phyloP scores from a whole-genome alignment of 192 early-diverging fungal genomes.

The Backusella circina region DNA sequence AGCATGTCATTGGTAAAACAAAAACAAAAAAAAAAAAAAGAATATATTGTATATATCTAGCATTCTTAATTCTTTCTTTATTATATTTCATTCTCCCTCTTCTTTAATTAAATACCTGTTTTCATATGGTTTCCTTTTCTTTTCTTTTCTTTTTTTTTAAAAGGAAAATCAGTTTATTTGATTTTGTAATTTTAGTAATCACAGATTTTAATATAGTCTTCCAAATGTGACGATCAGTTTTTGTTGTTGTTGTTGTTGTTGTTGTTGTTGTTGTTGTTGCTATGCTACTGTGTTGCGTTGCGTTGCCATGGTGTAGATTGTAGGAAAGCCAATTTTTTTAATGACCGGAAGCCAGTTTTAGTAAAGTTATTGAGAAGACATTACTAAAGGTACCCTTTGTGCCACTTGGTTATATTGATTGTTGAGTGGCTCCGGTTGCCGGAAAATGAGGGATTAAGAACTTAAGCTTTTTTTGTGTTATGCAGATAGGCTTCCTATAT shows the following conservation, averaged over 20 bases:
- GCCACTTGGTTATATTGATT: background rate
- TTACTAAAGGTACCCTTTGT: background rate
- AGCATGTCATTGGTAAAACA: background rate
- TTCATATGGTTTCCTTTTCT: background rate
- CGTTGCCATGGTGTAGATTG: too few species aligned
- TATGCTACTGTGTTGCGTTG: too few species aligned
- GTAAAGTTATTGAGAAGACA: background rate
- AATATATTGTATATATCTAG: background rate
- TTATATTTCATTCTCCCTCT: background rate
- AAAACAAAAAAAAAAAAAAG: background rate
- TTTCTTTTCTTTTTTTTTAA: background rate
- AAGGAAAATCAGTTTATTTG: background rate
- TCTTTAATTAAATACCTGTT: background rate
- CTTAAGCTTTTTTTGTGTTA: background rate
- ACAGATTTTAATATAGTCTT: background rate
- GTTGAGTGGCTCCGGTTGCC: background rate
- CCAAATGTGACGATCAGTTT: background rate
- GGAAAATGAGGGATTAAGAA: background rate
- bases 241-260: background rate
- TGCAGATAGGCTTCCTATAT: background rate
- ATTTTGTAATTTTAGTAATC: background rate
- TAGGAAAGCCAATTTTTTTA: background rate
- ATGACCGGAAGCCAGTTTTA: background rate
- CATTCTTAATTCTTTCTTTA: background rate
- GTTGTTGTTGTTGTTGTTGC: background rate